These are phyloP conservation scores for Pythium aphanidermatum DNA, from an alignment of 352 stramenopile genomes.

Conservation along the genomic window DNA sequence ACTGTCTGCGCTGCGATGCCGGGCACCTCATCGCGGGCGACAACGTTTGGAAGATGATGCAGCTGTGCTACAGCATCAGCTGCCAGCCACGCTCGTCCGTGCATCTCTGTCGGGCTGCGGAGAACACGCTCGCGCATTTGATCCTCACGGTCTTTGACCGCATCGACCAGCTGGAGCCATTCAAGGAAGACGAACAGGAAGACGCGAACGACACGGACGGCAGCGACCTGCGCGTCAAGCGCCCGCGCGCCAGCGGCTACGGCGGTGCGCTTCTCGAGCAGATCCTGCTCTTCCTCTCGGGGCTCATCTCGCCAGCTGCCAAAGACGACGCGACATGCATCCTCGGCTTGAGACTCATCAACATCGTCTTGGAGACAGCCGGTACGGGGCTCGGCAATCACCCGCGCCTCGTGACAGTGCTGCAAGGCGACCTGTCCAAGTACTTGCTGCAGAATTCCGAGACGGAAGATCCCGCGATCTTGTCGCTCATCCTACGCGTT, in stretches of 20 bases:
- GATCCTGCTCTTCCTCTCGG: conserved; percentile 92
- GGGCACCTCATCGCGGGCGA: conserved; percentile 86
- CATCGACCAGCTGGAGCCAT: conserved; percentile 64
- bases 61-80: conserved; percentile 96
- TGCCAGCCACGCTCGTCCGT: conserved; percentile 84
- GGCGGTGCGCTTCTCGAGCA: conserved; percentile 88
- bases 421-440: conserved; percentile 95
- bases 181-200: background rate
- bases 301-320: conserved; percentile 89
- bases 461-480: conserved; percentile 92
- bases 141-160: conserved; percentile 96
- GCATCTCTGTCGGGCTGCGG: conserved; percentile 91
- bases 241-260: conserved; percentile 31
- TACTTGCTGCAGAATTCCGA: conserved; percentile 95
- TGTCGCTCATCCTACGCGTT: conserved; percentile 91
- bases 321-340: conserved; percentile 88
- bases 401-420: conserved; percentile 75
- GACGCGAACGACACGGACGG: conserved; percentile 13
- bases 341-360: conserved; percentile 93
- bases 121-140: conserved; percentile 95
- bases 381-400: conserved; percentile 80
- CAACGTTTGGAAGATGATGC: conserved; percentile 94
- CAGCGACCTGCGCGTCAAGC: background rate
- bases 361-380: conserved; percentile 95
- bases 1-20: conserved; percentile 90